Conservation (phyloP, 805 yeast species). For the Candida ulmi region DNA sequence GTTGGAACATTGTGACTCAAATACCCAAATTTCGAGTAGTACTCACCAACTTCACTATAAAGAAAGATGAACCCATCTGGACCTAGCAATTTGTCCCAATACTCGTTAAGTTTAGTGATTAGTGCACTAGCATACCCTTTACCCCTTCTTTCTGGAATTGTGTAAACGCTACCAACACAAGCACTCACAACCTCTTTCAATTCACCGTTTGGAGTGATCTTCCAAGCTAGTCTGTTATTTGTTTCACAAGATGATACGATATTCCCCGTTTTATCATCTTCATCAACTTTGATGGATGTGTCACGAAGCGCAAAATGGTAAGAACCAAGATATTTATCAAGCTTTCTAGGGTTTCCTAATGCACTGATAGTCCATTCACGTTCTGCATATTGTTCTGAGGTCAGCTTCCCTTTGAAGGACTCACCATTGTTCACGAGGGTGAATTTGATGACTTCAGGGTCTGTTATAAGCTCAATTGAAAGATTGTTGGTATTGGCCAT, state of each 20-base stretch:
- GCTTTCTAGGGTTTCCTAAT: constrained; percentile 21
- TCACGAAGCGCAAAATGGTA: constrained; percentile 31
- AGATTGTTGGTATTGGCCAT: too few species aligned
- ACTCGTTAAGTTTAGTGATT: constrained; percentile 33
- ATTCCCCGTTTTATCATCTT: constrained; percentile 15
- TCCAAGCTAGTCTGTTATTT: constrained; percentile 31
- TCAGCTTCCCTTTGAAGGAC: constrained; percentile 29
- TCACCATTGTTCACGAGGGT: constrained; percentile 31
- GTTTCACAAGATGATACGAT: constrained; percentile 39
- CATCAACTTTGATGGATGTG: constrained; percentile 14
- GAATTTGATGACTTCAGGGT: constrained; percentile 28
- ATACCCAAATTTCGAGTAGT: constrained; percentile 61
- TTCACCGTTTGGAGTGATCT: constrained; percentile 21
- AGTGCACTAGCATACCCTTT: constrained; percentile 50
- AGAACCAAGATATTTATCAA: constrained; percentile 23
- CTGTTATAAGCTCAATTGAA: constrained; percentile 13
- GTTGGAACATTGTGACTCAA: constrained; percentile 32
- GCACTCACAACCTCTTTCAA: constrained; percentile 28
- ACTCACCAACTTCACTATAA: constrained; percentile 74
- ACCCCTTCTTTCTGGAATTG: constrained; percentile 42
- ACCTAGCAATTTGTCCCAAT: constrained; percentile 28
- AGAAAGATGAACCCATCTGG: constrained; percentile 36
- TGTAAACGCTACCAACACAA: constrained; percentile 57
- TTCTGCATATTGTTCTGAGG: constrained; percentile 29
- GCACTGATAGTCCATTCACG: constrained; percentile 29